A percentile compares a stretch with the other conserved stretches of the same genome.
Conservation (phyloP, 2,329 filamentous ascomycete species). For the Penicillium vulpinum region DNA sequence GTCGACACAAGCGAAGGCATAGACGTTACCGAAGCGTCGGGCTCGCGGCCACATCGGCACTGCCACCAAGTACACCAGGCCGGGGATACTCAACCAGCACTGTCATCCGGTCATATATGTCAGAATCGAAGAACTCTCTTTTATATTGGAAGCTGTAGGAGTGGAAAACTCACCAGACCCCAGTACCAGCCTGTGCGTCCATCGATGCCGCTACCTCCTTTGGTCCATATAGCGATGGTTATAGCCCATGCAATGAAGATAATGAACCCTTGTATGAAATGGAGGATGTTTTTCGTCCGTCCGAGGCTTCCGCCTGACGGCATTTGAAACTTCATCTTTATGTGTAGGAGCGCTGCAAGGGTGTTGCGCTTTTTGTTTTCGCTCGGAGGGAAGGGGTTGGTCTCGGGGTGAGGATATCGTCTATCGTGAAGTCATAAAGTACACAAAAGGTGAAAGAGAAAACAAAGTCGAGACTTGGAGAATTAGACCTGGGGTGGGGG, state of each 20-base stretch:
- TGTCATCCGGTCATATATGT: slow-evolving; percentile 26
- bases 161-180: slow-evolving; percentile 50
- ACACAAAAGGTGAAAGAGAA: not conserved
- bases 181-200: slow-evolving; percentile 59
- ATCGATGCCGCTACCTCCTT: slow-evolving; percentile 51
- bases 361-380: slow-evolving; percentile 19
- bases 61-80: slow-evolving; percentile 60
- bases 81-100: slow-evolving; percentile 62
- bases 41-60: slow-evolving; percentile 62
- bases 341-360: slow-evolving; percentile 17
- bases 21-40: slow-evolving; percentile 59
- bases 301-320: slow-evolving; percentile 48
- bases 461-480: not conserved
- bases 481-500: not conserved
- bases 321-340: slow-evolving; percentile 30
- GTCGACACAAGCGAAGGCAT: slow-evolving; percentile 60
- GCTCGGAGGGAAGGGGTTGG: slow-evolving; percentile 1
- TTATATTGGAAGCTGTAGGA: not conserved
- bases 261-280: slow-evolving; percentile 55
- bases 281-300: slow-evolving; percentile 57
- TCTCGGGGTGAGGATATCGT: not conserved
- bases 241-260: slow-evolving; percentile 61
- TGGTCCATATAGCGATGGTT: slow-evolving; percentile 59
- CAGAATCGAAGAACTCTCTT: not conserved
- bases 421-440: slow-evolving; percentile 9